Base-by-base conservation (phyloP, 2,329 filamentous ascomycete genomes). In the Botrytis hyacinthi region DNA sequence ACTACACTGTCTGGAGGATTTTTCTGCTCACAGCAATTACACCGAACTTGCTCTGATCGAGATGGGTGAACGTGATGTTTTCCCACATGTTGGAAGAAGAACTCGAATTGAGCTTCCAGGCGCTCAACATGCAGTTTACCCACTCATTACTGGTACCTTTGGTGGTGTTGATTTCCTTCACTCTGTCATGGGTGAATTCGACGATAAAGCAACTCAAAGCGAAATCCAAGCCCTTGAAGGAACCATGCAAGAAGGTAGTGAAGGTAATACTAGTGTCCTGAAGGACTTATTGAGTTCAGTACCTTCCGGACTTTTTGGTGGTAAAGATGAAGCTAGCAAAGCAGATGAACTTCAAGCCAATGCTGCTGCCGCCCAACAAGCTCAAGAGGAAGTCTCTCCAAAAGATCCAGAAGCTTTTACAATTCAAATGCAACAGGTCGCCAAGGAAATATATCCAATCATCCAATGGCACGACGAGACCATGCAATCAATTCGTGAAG, bases 121-220 rank as follows among this genome's bases (percentile, higher is more conserved):
- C 62, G 91, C 88, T 73, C 86, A 86, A 35, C 81, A 86, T 48
- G 80, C 86, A 7, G 93, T 97, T 75, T 97, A 92, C 78, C 95
- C 95, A 10, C 85, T 95, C 75, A 88, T 97, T 62, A 98, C 95
- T 1, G 95, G 95, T 74, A 98, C 95, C 10, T 98, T 98, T 82
- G 95, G 95, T 75, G 95, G 95, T 76, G 95, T 97, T 22, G 95
- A 98, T 80, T 98, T 98, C 84, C 85, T 97, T 75, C 94, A 97
- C 84, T 96, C 93, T 1, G 94, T 97, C 44, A 93, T 88, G 63
- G 89, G 89, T 74, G 89, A 91, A 84, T 89, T 97, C 70, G 92
- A 92, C 57, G 95, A 98, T 83, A 97, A 97, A 84, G 86, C 95
- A 74, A 95, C 92, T 44, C 95, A 98, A 81, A 96, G 93, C 75